Percentiles rank a stretch among this genome's conserved stretches.
These are phyloP conservation scores for Arxiozyma telluris DNA, from an alignment of 1,139 yeast species.

Conservation along the genomic window DNA sequence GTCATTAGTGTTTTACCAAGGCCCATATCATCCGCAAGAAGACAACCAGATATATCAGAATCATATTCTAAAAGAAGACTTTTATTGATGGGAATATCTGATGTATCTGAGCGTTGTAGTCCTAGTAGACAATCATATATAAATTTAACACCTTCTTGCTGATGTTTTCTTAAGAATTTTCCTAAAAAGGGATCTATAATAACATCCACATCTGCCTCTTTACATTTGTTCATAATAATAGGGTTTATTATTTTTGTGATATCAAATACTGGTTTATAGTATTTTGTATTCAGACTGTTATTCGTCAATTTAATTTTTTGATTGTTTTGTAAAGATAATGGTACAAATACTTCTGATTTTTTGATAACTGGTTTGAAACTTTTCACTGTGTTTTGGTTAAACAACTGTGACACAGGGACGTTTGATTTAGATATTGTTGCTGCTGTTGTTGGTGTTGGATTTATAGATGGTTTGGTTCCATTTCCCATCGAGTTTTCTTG, in stretches of 20 bases:
- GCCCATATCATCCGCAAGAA: slow-evolving; percentile 97
- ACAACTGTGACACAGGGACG: slow-evolving; percentile 12
- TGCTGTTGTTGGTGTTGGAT: background rate
- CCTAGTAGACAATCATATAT: slow-evolving; percentile 81
- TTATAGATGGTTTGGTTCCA: background rate
- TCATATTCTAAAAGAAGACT: slow-evolving; percentile 33
- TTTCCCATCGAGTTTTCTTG: background rate
- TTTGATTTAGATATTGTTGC: background rate
- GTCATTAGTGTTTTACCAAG: slow-evolving; percentile 89
- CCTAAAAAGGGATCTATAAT: slow-evolving; percentile 61
- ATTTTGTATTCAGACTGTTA: slow-evolving; percentile 3
- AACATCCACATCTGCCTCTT: slow-evolving; percentile 42
- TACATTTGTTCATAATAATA: slow-evolving; percentile 39
- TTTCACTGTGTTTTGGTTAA: slow-evolving; percentile 8
- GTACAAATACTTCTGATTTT: slow-evolving; percentile 7
- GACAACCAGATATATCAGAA: slow-evolving; percentile 49
- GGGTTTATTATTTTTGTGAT: slow-evolving; percentile 34
- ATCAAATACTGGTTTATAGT: slow-evolving; percentile 36
- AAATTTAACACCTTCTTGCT: slow-evolving; percentile 71
- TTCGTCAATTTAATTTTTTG: no score
- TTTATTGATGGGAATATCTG: slow-evolving; percentile 4
- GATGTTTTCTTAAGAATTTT: slow-evolving; percentile 64
- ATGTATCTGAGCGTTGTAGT: slow-evolving; percentile 32
- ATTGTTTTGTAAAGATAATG: slow-evolving; percentile 1
- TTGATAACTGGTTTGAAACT: slow-evolving; percentile 16